Percentiles rank a stretch among this genome's conserved stretches.
Evolutionary conservation across 306 rosid genomes (phyloP).

Genomic region (Herpetospermum pedunculosum): DNA sequence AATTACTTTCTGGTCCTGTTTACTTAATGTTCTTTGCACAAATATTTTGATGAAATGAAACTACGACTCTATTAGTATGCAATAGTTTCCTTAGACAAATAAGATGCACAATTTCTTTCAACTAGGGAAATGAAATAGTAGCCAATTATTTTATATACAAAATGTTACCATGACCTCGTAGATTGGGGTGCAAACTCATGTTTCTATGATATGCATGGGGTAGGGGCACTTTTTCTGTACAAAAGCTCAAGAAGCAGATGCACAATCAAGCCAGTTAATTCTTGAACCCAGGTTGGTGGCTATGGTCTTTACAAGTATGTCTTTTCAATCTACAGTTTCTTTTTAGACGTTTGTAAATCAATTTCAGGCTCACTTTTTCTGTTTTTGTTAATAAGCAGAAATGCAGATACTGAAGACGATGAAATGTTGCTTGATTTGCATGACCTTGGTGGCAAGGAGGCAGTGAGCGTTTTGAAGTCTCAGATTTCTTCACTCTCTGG

Average conservation of each 20-base stretch:
- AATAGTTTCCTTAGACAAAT: not conserved
- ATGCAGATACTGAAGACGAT: conserved; percentile 30
- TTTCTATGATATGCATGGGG: not conserved
- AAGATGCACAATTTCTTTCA: not conserved
- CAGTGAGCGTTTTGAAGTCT: conserved; percentile 39
- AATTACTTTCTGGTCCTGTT: not conserved
- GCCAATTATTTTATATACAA: not conserved
- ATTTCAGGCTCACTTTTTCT: not conserved
- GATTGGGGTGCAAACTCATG: not conserved
- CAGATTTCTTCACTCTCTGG: conserved; percentile 64
- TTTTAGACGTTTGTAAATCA: not conserved
- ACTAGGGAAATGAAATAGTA: not conserved
- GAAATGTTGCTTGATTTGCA: conserved; percentile 55
- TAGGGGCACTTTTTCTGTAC: conserved; percentile 11
- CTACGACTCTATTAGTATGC: not conserved
- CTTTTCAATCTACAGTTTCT: not conserved
- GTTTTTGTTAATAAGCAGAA: conserved; percentile 30
- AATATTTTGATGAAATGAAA: not conserved
- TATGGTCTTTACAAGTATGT: not conserved
- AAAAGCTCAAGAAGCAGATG: conserved; percentile 60
- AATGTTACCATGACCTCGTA: not conserved
- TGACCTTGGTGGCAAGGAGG: conserved; percentile 37
- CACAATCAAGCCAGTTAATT: conserved; percentile 56
- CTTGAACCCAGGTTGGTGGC: conserved; percentile 41
- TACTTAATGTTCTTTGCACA: not conserved